Evolutionary conservation across 1,284 basidiomycete species (phyloP).

Genomic region (Pisolithus thermaeus): DNA sequence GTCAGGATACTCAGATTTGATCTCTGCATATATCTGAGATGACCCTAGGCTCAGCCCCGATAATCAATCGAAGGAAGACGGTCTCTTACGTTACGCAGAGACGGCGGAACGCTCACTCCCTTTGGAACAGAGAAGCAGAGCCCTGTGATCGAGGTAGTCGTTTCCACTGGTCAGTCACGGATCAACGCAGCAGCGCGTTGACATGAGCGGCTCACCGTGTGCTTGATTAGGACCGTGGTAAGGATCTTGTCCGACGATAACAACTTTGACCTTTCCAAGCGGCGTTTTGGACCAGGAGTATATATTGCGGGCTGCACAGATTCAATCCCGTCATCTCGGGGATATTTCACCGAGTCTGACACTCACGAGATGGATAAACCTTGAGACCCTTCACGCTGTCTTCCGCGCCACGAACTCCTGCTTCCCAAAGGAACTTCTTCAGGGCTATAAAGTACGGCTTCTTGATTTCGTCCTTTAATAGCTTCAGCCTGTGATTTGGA

Average conservation of each 20-base stretch:
- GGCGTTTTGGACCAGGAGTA: conserved; percentile 82
- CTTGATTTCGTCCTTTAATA: conserved; percentile 66
- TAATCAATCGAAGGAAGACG: conserved; percentile 10
- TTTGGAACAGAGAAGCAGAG: conserved; percentile 84
- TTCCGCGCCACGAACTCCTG: conserved; percentile 55
- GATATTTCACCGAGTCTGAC: background rate
- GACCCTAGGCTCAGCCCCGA: conserved; percentile 7
- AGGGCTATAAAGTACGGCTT: conserved; percentile 71
- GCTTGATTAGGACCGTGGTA: conserved; percentile 67
- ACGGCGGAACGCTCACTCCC: conserved; percentile 72
- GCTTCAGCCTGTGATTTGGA: conserved; percentile 50
- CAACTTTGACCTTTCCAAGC: conserved; percentile 69
- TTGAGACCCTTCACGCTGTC: conserved; percentile 41
- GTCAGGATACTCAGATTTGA: conserved; percentile 74
- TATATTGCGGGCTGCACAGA: conserved; percentile 55
- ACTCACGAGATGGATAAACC: conserved; percentile 63
- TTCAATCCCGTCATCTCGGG: background rate
- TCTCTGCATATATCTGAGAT: conserved; percentile 81
- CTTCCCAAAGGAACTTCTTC: conserved; percentile 63
- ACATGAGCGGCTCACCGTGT: conserved; percentile 45
- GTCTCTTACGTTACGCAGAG: conserved; percentile 64
- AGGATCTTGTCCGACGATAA: conserved; percentile 79
- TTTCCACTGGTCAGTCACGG: conserved; percentile 6
- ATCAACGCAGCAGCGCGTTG: background rate
- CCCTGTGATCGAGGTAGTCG: conserved; percentile 34